phyloP scores from a whole-genome alignment of 495 filamentous ascomycete genomes.

The Aspergillus conjunctus region DNA sequence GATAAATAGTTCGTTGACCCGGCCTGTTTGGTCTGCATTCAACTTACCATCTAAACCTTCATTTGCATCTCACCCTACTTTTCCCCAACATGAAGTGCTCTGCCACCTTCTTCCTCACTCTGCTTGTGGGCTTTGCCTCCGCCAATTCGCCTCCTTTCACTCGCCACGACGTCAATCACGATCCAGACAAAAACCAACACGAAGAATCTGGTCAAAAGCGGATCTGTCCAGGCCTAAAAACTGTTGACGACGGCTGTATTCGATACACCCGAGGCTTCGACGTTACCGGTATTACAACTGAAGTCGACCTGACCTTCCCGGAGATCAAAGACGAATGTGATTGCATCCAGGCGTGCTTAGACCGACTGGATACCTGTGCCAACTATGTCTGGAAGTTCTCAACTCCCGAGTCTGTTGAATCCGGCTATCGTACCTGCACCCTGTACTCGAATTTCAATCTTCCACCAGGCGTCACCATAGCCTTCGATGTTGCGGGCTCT shows the following conservation, averaged over 20 bases:
- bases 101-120: no score
- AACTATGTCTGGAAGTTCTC: constrained; percentile 13
- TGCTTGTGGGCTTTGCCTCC: no score
- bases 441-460: constrained; percentile 12
- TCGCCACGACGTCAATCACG: no score
- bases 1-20: no score
- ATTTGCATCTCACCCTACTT: no score
- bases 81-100: no score
- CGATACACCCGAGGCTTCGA: constrained; percentile 11
- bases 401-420: not conserved
- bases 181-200: no score
- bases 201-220: not conserved
- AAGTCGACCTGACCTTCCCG: constrained; percentile 2
- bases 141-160: no score
- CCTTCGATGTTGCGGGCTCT: not conserved
- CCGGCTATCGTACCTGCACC: constrained; percentile 12
- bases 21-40: no score
- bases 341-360: constrained; percentile 7
- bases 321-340: not conserved
- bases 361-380: constrained; percentile 2
- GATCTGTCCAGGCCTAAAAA: constrained; percentile 1
- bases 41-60: no score
- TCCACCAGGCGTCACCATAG: not conserved
- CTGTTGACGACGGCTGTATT: constrained; percentile 4
- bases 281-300: constrained; percentile 7